phyloP scores from a whole-genome alignment of 1,139 yeast genomes.

The Magnusiomyces sp. region DNA sequence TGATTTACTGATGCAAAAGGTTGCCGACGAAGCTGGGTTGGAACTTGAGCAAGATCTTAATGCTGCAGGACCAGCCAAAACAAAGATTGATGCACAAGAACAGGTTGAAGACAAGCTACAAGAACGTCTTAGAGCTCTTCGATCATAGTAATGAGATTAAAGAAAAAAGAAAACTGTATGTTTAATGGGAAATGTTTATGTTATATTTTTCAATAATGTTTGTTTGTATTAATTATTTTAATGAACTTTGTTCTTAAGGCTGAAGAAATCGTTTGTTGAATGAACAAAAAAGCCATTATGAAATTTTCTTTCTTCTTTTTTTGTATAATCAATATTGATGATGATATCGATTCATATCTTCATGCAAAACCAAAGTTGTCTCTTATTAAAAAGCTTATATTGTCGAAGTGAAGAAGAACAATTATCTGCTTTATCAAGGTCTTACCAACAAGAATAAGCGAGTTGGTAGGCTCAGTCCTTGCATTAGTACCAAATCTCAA shows the following conservation, averaged over 20 bases:
- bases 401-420: too few species aligned
- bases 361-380: too few species aligned
- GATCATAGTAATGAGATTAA: conserved; percentile 30
- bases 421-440: too few species aligned
- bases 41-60: conserved; percentile 81
- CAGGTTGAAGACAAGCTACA: conserved; percentile 84
- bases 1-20: conserved; percentile 80
- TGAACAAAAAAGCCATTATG: too few species aligned
- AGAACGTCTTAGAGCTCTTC: conserved; percentile 76
- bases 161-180: too few species aligned
- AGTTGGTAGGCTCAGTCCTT: too few species aligned
- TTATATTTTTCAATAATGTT: neutral
- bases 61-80: conserved; percentile 31
- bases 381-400: too few species aligned
- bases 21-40: conserved; percentile 96
- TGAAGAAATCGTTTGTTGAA: too few species aligned
- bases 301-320: neutral
- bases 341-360: too few species aligned
- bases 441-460: too few species aligned
- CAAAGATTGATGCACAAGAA: conserved; percentile 43
- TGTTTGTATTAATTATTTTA: neutral
- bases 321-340: neutral
- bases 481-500: too few species aligned
- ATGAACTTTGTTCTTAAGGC: neutral
- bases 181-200: too few species aligned